Evolutionary conservation across 129 eudicot genomes (phyloP).

Genomic region (Solidago caesia): DNA sequence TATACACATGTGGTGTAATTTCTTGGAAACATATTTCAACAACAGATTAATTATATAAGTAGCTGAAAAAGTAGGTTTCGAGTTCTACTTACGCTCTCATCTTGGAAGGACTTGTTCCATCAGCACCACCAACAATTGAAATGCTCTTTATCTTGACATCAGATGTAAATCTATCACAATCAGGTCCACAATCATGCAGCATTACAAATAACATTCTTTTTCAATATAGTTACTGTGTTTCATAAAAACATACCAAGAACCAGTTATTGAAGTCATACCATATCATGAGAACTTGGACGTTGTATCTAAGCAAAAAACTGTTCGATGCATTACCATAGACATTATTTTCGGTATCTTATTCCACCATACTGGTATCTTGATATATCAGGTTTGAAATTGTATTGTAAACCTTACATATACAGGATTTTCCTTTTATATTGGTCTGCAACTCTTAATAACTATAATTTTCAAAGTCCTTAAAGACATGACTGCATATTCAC

Average conservation of each 20-base stretch:
- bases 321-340: constrained; percentile 2
- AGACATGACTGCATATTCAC: background rate
- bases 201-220: background rate
- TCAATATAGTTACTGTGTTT: background rate
- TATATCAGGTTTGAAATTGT: background rate
- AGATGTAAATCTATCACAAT: constrained; percentile 73
- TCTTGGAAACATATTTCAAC: background rate
- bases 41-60: background rate
- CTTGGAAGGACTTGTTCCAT: constrained; percentile 96
- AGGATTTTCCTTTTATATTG: background rate
- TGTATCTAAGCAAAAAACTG: constrained; percentile 10
- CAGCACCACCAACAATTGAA: constrained; percentile 91
- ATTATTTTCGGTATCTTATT: constrained; percentile 1
- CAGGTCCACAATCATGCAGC: constrained; percentile 10
- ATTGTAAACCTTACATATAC: background rate
- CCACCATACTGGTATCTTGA: constrained; percentile 2
- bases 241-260: background rate
- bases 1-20: background rate
- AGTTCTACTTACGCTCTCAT: constrained; percentile 92
- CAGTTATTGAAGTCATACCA: constrained; percentile 1
- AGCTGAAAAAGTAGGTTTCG: constrained; percentile 1
- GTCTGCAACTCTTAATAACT: background rate
- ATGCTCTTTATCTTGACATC: constrained; percentile 98
- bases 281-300: background rate
- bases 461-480: background rate